Conservation (phyloP, 192 early-diverging fungal species). For the Coemansia sp. region DNA sequence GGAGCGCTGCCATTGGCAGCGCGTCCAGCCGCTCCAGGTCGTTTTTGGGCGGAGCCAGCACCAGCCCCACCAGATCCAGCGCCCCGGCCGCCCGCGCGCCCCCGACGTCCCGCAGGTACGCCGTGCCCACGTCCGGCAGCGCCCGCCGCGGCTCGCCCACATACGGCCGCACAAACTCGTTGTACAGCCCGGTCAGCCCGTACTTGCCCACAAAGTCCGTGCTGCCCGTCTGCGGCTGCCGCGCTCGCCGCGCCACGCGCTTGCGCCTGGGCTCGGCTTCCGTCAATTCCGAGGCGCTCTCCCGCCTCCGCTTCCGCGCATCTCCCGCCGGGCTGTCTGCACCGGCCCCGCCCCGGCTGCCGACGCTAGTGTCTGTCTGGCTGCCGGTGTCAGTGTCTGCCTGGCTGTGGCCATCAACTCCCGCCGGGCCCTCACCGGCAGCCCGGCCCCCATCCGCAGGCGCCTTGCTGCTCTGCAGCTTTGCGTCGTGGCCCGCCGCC, state of each 20-base stretch:
- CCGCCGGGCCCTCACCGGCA: neutral
- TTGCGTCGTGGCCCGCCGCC: neutral
- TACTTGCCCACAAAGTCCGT: conserved; percentile 33
- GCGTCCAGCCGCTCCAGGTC: conserved; percentile 34
- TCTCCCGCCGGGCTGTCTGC: neutral
- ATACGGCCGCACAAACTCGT: conserved; percentile 44
- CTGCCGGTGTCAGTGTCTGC: too few relatives aligned
- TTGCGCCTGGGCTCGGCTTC: neutral
- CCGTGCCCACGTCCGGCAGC: conserved; percentile 29
- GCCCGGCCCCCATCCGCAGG: neutral
- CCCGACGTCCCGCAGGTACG: conserved; percentile 27
- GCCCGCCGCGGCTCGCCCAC: neutral
- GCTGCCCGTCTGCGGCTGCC: conserved; percentile 22
- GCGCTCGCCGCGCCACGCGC: conserved; percentile 1
- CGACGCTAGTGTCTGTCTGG: too few relatives aligned
- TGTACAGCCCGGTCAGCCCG: conserved; percentile 28
- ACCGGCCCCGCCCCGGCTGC: neutral
- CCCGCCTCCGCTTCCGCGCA: conserved; percentile 12
- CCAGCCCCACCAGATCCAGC: conserved; percentile 29
- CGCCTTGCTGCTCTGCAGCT: neutral
- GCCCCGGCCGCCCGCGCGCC: neutral
- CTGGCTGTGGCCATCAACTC: too few relatives aligned
- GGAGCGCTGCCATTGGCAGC: conserved; percentile 33
- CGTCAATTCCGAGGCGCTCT: conserved; percentile 11
- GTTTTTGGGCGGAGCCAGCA: conserved; percentile 43